Conservation (phyloP, 2,329 filamentous ascomycete species). For the Ophiostoma perfectum region DNA sequence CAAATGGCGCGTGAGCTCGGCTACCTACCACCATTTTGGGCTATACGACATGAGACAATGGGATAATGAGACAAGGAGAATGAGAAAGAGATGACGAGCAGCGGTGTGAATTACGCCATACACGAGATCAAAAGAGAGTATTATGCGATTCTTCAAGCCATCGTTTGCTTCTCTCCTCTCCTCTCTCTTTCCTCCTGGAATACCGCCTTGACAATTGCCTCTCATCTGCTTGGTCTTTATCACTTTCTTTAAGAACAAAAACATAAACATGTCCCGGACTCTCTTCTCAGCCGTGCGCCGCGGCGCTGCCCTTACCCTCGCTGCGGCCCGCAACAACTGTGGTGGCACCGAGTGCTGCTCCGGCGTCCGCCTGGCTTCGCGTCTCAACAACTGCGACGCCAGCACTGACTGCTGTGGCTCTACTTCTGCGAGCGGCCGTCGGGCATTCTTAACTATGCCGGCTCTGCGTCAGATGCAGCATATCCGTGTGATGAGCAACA, state of each 20-base stretch:
- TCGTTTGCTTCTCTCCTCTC: background rate
- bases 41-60: background rate
- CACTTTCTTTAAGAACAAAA: too few relatives aligned
- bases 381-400: constrained; percentile 14
- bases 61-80: too few relatives aligned
- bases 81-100: background rate
- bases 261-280: background rate
- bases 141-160: too few relatives aligned
- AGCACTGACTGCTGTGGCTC: constrained; percentile 9
- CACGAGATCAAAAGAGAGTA: background rate
- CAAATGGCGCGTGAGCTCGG: background rate
- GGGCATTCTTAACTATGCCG: background rate
- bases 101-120: background rate
- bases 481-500: background rate
- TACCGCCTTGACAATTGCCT: background rate
- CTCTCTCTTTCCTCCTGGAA: background rate
- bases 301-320: background rate
- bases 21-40: background rate
- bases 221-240: background rate
- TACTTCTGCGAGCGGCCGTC: background rate
- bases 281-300: constrained; percentile 6
- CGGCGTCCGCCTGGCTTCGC: background rate
- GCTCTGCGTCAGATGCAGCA: background rate
- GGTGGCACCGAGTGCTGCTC: constrained; percentile 15
- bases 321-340: constrained; percentile 13